Base-by-base conservation (phyloP, 2,329 filamentous ascomycete species). In the Colletotrichum tamarilloi region DNA sequence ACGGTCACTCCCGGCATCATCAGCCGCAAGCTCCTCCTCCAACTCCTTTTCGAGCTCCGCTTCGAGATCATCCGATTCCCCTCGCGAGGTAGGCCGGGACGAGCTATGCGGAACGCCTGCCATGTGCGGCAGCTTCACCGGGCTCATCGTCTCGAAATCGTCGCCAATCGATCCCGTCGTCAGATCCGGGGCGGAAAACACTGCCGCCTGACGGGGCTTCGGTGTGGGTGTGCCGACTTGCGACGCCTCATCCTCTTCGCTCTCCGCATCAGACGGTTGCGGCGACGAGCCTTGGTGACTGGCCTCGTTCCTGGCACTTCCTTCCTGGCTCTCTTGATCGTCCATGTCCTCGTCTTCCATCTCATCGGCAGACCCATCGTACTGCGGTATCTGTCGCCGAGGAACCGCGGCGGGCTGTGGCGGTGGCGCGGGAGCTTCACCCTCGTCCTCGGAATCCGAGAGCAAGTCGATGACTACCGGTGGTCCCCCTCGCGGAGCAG, bases 361-460 rank as follows among this genome's bases (percentile, higher is more conserved):
- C 2, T 72, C 67, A 30, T 75, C 67, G 24, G 67, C 55, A 28
- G 74, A 70, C 4, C 65, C 72, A 24, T 75, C 64, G 26, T 56
- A 62, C 32, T 75, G 74, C 7, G 66, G 73, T 4, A 68, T 14
- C 7, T 28, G 62, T 4, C 52, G 53, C 14, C 42, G 14, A 11
- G 49, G 53, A 32, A 28, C 38, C 24, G 49, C 49, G 22, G 49
- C 30, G 28, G 69, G 59, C 9, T 12, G 65, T 4, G 62, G 62
- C 5, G 49, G 46, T 16, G 66, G 68, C 16, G 42, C 4, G 8
- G 2, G 32, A 32, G 55, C 30, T 8, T 66, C 59, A 16, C 69
- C 66, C 6, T 76, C 74, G 28, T 76, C 73, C 19, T 75, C 74
- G 1, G 74, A 75, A 19, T 76, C 74, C 55, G 74, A 76, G 11